These are phyloP conservation scores for Alloascoidea hylecoeti DNA, from an alignment of 805 yeast genomes.

Conservation along the genomic window DNA sequence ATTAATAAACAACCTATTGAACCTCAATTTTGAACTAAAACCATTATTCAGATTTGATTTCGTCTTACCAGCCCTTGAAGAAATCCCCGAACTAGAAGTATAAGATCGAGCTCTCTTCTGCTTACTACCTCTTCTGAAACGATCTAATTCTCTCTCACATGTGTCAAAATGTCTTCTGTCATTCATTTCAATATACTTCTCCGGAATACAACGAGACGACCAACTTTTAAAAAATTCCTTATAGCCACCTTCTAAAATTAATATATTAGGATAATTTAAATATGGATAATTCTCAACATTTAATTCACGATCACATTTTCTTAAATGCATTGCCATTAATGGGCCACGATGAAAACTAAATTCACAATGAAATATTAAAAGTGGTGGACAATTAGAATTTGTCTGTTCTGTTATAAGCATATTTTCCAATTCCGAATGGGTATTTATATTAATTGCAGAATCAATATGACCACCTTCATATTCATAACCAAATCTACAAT, in stretches of 20 bases:
- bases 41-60: too few species aligned
- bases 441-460: constrained; percentile 49
- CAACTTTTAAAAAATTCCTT: constrained; percentile 43
- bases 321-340: constrained; percentile 52
- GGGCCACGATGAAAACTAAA: constrained; percentile 73
- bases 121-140: constrained; percentile 22
- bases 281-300: constrained; percentile 57
- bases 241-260: constrained; percentile 69
- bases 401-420: too few species aligned
- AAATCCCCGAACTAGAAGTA: too few species aligned
- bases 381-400: constrained; percentile 21
- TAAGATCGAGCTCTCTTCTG: too few species aligned
- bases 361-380: constrained; percentile 69
- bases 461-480: constrained; percentile 66
- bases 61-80: too few species aligned
- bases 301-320: constrained; percentile 54
- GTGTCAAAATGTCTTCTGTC: constrained; percentile 20
- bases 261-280: constrained; percentile 59
- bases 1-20: too few species aligned
- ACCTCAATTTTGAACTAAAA: too few species aligned
- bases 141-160: constrained; percentile 23
- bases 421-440: constrained; percentile 42
- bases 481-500: constrained; percentile 70
- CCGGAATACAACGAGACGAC: constrained; percentile 40
- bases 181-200: constrained; percentile 60